Evolutionary conservation across 202 grass and related monocot genomes (phyloP), one percentile per base, ranked within the genome.

Genomic region (Cymbopogon flexuosus): DNA sequence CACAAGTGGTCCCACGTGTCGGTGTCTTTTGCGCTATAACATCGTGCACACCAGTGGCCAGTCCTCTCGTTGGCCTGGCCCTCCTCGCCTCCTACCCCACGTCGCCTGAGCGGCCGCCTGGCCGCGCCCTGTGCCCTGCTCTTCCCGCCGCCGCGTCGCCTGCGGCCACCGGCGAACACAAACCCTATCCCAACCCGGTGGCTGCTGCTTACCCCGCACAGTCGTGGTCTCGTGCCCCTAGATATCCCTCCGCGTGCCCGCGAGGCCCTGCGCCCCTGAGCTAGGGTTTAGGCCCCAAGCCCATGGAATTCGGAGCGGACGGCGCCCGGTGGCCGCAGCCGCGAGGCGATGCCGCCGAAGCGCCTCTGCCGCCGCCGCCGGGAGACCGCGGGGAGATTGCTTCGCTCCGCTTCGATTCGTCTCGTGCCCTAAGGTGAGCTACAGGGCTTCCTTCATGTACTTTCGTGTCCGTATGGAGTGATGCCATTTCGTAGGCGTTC

Each of bases 361-460:
- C 74, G 22, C 70, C 70, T 12, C 42, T 4, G 46, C 42, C 42
- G 12, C 30, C 6, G 52, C 63, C 7, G 3, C 3, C 0, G 0
- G 68, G 68, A 31, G 79, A 75, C 52, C 77, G 77, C 72, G 72
- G 76, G 46, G 84, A 86, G 54, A 63, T 35, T 6, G 42, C 79
- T 36, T 79, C 84, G 10, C 75, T 63, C 8, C 88, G 84, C 69
- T 86, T 86, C 84, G 88, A 90, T 80, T 90, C 88, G 75, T 83
- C 75, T 18, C 88, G 79, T 79, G 79, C 88, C 69, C 79, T 90
- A 79, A 90, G 88, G 88, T 90, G 75, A 86, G 73, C 24, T 6
- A 13, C 51, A 8, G 41, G 31, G 13, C 42, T 21, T 13, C 36
- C 46, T 36, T 31, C 22, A 3, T 62, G 51, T 33, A 33, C 45